A percentile compares a stretch with the other conserved stretches of the same genome.
Evolutionary conservation across 1,284 basidiomycete species (phyloP).

Genomic region (Cryptococcus sp.): DNA sequence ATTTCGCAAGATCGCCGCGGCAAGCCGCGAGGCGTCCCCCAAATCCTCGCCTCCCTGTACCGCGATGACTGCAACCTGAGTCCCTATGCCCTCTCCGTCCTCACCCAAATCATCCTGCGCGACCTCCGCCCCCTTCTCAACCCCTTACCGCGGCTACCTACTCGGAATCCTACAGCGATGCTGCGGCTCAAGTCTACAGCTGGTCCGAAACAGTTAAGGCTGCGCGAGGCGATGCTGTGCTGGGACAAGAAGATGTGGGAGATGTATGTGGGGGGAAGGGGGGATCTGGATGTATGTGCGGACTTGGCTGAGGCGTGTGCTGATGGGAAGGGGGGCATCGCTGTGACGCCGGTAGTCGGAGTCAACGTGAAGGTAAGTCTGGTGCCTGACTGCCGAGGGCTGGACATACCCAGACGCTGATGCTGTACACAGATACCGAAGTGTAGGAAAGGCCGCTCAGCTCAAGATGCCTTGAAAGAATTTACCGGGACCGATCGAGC

Average conservation of each 20-base stretch:
- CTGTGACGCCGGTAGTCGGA: conserved; percentile 51
- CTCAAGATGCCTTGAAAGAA: conserved; percentile 57
- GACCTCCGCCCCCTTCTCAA: conserved; percentile 74
- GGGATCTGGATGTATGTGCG: conserved; percentile 61
- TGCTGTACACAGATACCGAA: conserved; percentile 64
- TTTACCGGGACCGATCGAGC: conserved; percentile 41
- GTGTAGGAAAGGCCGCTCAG: conserved; percentile 64
- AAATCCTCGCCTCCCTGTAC: conserved; percentile 24
- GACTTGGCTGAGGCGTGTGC: conserved; percentile 53
- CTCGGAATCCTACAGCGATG: conserved; percentile 33
- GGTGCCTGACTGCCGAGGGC: background rate
- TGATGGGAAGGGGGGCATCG: conserved; percentile 4
- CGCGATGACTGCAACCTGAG: conserved; percentile 48
- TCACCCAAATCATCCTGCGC: conserved; percentile 78
- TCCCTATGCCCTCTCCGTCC: conserved; percentile 60
- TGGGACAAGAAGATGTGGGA: conserved; percentile 68
- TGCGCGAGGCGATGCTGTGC: conserved; percentile 62
- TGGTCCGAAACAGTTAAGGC: conserved; percentile 56
- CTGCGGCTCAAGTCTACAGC: conserved; percentile 30
- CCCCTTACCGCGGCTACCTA: conserved; percentile 54
- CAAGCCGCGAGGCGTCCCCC: background rate
- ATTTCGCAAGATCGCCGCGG: no score
- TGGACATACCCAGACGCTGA: background rate
- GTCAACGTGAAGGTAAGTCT: conserved; percentile 58
- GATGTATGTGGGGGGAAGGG: conserved; percentile 56